Conservation (phyloP, 2,329 filamentous ascomycete species). For the Colletotrichum sp. region DNA sequence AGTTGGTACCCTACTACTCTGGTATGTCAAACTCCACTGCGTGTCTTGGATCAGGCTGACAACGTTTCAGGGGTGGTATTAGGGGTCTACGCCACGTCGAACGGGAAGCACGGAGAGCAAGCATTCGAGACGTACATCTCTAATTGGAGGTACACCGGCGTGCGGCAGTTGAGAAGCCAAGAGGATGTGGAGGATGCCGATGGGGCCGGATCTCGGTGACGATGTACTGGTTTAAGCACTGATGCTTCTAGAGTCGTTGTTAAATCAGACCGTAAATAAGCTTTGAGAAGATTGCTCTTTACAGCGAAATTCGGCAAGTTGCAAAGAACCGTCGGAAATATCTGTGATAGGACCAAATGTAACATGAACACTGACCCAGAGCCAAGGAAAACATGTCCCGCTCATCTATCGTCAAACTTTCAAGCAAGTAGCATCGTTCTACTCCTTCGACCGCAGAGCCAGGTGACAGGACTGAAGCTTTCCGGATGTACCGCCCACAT, state of each 20-base stretch:
- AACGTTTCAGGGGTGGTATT: not conserved
- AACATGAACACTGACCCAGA: fast-evolving
- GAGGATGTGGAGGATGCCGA: not conserved
- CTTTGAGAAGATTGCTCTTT: not conserved
- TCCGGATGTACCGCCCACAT: not conserved
- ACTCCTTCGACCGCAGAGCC: too few relatives aligned
- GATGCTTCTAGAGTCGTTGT: not conserved
- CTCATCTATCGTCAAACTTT: not conserved
- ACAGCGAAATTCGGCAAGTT: too few relatives aligned
- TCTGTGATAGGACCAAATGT: too few relatives aligned
- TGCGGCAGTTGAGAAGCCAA: slow-evolving; percentile 7
- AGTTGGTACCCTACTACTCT: slow-evolving; percentile 23
- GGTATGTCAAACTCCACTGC: not conserved
- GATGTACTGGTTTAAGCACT: not conserved
- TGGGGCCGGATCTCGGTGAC: not conserved
- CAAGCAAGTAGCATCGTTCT: too few relatives aligned
- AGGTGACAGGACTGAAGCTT: too few relatives aligned
- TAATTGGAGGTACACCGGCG: slow-evolving; percentile 1
- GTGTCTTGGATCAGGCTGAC: not conserved
- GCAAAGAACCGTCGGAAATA: too few relatives aligned
- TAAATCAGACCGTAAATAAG: not conserved
- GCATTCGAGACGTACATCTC: slow-evolving; percentile 19
- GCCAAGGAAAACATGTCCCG: not conserved
- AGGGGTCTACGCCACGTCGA: slow-evolving; percentile 14
- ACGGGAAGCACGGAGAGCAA: slow-evolving; percentile 21